A percentile compares a stretch with the other conserved stretches of the same genome.
Conservation (phyloP, 2,329 filamentous ascomycete species). For the Colletotrichum agaves region DNA sequence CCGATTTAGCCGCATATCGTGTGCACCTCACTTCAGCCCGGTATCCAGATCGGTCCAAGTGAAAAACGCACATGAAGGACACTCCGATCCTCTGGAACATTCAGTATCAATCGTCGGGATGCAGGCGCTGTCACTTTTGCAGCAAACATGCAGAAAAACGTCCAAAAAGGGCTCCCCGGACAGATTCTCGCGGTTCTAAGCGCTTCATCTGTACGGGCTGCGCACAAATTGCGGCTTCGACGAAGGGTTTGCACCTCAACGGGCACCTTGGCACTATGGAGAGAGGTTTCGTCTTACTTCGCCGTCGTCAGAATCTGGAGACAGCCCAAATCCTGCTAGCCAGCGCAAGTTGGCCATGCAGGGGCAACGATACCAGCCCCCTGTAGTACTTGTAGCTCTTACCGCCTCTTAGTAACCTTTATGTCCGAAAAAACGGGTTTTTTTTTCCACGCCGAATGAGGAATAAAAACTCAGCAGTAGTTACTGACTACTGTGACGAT, state of each 20-base stretch:
- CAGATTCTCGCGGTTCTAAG: neutral
- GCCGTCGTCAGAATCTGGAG: neutral
- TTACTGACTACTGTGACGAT: too few species aligned
- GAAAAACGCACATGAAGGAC: neutral
- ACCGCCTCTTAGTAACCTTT: too few species aligned
- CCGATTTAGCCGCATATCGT: slow-evolving; percentile 9
- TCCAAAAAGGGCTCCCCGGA: neutral
- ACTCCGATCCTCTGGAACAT: slow-evolving; percentile 15
- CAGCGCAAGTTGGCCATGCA: slow-evolving; percentile 22
- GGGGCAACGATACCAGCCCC: slow-evolving; percentile 6
- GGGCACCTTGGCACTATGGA: neutral
- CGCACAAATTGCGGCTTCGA: slow-evolving; percentile 3
- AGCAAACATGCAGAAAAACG: slow-evolving; percentile 7
- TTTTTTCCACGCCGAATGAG: too few species aligned
- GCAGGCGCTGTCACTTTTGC: neutral
- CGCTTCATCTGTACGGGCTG: neutral
- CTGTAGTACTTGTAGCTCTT: neutral
- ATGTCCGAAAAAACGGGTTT: too few species aligned
- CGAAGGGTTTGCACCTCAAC: slow-evolving; percentile 10
- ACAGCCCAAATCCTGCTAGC: slow-evolving; percentile 19
- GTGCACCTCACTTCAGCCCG: neutral
- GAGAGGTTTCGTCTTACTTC: neutral
- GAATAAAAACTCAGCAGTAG: too few species aligned
- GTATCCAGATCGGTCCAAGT: slow-evolving; percentile 6
- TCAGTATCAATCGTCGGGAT: neutral